Percentiles rank a stretch among this genome's conserved stretches.
Evolutionary conservation across 306 rosid genomes (phyloP).

Genomic region (Lupinus albus): DNA sequence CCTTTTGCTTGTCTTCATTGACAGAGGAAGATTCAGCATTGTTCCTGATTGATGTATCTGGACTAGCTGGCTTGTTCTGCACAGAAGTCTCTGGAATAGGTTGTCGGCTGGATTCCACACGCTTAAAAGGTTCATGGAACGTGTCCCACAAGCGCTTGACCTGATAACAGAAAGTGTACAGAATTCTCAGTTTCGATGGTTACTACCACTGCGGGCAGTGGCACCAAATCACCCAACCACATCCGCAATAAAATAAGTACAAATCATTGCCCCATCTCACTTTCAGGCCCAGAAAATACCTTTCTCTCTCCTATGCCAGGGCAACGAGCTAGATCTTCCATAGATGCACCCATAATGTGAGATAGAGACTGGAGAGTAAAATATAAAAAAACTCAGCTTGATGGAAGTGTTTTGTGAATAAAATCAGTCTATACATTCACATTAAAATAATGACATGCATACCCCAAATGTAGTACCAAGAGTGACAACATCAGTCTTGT

Average conservation of each 20-base stretch:
- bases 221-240: slow-evolving; percentile 31
- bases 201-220: not conserved
- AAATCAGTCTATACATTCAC: not conserved
- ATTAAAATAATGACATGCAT: slow-evolving; percentile 37
- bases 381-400: slow-evolving; percentile 24
- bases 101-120: slow-evolving; percentile 60
- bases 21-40: slow-evolving; percentile 53
- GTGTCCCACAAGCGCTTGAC: slow-evolving; percentile 87
- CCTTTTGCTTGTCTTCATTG: slow-evolving; percentile 48
- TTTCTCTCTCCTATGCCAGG: slow-evolving; percentile 99
- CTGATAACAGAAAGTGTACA: slow-evolving; percentile 47
- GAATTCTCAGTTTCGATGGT: slow-evolving; percentile 32
- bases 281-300: slow-evolving; percentile 53
- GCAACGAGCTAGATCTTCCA: slow-evolving; percentile 99
- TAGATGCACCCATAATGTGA: slow-evolving; percentile 90
- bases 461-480: slow-evolving; percentile 97
- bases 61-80: slow-evolving; percentile 42
- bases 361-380: slow-evolving; percentile 68
- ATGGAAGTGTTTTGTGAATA: slow-evolving; percentile 21
- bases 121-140: slow-evolving; percentile 94
- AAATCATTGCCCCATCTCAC: slow-evolving; percentile 17
- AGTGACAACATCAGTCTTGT: slow-evolving; percentile 96
- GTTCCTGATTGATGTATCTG: slow-evolving; percentile 46
- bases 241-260: slow-evolving; percentile 10
- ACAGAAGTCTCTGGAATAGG: slow-evolving; percentile 49